These are phyloP conservation scores for Pogostemon cablin DNA, from an alignment of 257 asterid species.

Conservation along the genomic window DNA sequence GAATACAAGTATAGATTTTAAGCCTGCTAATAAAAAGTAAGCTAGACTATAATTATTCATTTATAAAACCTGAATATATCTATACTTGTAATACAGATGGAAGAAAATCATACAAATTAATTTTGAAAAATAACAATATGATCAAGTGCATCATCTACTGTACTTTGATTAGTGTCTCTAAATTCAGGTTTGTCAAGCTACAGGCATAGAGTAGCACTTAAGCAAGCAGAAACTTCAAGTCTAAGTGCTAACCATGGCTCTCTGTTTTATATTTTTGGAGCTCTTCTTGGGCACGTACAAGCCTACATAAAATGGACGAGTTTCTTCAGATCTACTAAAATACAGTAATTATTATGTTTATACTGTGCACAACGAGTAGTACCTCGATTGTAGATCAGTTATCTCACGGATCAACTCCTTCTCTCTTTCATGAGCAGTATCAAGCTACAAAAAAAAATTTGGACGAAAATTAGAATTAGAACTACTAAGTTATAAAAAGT, in stretches of 20 bases:
- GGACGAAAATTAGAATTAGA: conserved; percentile 3
- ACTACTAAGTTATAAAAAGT: not conserved
- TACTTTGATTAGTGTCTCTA: conserved; percentile 4
- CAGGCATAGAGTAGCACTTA: conserved; percentile 20
- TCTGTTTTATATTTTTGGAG: conserved; percentile 66
- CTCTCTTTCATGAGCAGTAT: conserved; percentile 79
- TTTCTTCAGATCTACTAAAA: conserved; percentile 11
- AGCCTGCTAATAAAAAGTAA: conserved; percentile 29
- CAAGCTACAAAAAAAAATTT: conserved; percentile 55
- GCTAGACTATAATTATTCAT: not conserved
- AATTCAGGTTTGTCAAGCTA: conserved; percentile 26
- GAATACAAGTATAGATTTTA: conserved; percentile 2
- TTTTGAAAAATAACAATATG: conserved; percentile 15
- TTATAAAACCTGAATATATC: conserved; percentile 28
- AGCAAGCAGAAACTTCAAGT: conserved; percentile 21
- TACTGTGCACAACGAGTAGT: conserved; percentile 13
- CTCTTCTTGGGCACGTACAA: conserved; percentile 67
- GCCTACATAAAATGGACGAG: conserved; percentile 36
- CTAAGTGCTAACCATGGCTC: conserved; percentile 41
- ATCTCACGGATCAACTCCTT: conserved; percentile 74
- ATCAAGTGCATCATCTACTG: conserved; percentile 28
- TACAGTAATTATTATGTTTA: conserved; percentile 19
- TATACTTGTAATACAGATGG: conserved; percentile 23
- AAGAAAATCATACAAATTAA: conserved; percentile 26
- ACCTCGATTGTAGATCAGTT: conserved; percentile 81